Conservation (phyloP, 192 early-diverging fungal genomes). For the Mortierella claussenii region DNA sequence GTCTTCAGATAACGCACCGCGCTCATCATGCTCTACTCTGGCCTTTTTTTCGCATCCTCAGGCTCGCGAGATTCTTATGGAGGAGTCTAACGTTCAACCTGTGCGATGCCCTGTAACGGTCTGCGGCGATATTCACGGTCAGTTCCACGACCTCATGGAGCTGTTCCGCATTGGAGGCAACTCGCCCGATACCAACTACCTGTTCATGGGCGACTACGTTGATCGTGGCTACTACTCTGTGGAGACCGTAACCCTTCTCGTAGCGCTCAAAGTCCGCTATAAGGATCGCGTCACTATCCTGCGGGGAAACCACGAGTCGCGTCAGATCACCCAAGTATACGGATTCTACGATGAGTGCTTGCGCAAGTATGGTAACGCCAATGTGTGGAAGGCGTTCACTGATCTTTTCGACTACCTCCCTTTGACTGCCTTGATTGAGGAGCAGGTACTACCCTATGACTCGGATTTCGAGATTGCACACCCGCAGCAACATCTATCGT, state of each 20-base stretch:
- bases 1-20: no score
- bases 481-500: no score
- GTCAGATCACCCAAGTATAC: conserved; percentile 99
- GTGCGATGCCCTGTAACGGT: conserved; percentile 99
- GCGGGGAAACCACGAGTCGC: conserved; percentile 98
- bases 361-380: conserved; percentile 97
- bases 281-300: conserved; percentile 94
- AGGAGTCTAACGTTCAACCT: conserved; percentile 98
- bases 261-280: conserved; percentile 94
- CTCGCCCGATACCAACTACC: conserved; percentile 96
- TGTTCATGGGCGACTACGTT: conserved; percentile 99
- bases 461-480: no score
- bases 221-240: conserved; percentile 99
- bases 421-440: conserved; percentile 96
- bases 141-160: conserved; percentile 98
- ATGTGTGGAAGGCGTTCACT: conserved; percentile 98
- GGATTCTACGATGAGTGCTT: conserved; percentile 99
- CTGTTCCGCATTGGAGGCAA: conserved; percentile 97
- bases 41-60: no score
- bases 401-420: conserved; percentile 98
- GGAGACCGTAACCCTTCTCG: conserved; percentile 95
- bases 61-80: conserved; percentile 94
- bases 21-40: no score
- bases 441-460: conserved; percentile 71
- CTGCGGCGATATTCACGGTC: conserved; percentile 99